Conservation (phyloP, 2,329 filamentous ascomycete species). For the Cucurbitaria berberidis region DNA sequence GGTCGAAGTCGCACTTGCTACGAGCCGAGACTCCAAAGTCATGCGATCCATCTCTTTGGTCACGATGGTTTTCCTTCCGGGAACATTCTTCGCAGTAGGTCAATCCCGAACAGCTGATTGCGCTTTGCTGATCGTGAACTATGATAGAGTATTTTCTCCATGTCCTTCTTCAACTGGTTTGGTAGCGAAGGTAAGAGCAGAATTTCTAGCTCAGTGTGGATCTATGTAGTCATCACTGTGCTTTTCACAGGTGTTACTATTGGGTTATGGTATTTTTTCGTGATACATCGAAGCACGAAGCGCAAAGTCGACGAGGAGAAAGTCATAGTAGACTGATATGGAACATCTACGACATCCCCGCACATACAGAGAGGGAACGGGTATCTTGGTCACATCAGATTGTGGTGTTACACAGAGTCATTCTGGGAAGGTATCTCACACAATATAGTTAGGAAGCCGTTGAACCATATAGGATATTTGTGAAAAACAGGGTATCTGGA, state of each 20-base stretch:
- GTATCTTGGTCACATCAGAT: neutral
- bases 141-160: conserved; percentile 24
- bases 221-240: conserved; percentile 22
- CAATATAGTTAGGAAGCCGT: no score
- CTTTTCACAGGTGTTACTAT: conserved; percentile 18
- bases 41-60: conserved; percentile 31
- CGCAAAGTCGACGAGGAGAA: conserved; percentile 2
- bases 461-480: no score
- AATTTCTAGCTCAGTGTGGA: conserved; percentile 25
- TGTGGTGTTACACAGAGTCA: neutral
- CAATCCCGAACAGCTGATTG: neutral
- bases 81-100: conserved; percentile 27
- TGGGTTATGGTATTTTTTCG: conserved; percentile 25
- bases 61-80: conserved; percentile 31
- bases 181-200: neutral
- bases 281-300: conserved; percentile 6
- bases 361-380: neutral
- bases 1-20: conserved; percentile 26
- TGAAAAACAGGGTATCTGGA: no score
- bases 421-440: no score
- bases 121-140: neutral
- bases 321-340: neutral
- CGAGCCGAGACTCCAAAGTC: conserved; percentile 21
- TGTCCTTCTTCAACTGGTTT: conserved; percentile 29
- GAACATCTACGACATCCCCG: neutral